Conservation (phyloP, 306 rosid genomes). For the Fragaria iinumae region DNA sequence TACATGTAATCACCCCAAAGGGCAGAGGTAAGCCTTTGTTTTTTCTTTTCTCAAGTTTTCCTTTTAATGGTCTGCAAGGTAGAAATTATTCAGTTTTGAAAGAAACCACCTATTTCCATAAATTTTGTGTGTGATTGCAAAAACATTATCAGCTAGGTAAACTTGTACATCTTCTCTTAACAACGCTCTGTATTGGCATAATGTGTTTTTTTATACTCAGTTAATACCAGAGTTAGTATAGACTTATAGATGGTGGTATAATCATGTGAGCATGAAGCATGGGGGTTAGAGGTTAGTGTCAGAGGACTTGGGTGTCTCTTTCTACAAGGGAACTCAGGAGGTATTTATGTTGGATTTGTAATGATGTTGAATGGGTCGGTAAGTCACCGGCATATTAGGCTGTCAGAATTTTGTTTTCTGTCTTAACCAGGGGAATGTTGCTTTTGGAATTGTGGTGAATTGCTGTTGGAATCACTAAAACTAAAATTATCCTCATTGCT, state of each 20-base stretch:
- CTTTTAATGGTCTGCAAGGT: neutral
- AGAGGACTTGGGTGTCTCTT: neutral
- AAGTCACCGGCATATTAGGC: neutral
- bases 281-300: neutral
- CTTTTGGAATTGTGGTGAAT: neutral
- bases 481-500: neutral
- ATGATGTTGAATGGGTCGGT: neutral
- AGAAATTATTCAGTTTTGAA: neutral
- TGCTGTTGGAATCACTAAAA: neutral
- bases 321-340: neutral
- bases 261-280: neutral
- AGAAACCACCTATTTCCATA: neutral
- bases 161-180: neutral
- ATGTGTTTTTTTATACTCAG: neutral
- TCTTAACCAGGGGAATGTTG: neutral
- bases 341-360: neutral
- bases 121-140: neutral
- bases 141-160: neutral
- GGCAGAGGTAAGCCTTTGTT: conserved; percentile 69
- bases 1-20: conserved; percentile 81
- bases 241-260: neutral
- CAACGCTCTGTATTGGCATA: neutral
- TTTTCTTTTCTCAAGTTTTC: neutral
- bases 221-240: neutral
- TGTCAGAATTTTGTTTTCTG: neutral